phyloP scores from a whole-genome alignment of 495 filamentous ascomycete species.

The Tricharina praecox region DNA sequence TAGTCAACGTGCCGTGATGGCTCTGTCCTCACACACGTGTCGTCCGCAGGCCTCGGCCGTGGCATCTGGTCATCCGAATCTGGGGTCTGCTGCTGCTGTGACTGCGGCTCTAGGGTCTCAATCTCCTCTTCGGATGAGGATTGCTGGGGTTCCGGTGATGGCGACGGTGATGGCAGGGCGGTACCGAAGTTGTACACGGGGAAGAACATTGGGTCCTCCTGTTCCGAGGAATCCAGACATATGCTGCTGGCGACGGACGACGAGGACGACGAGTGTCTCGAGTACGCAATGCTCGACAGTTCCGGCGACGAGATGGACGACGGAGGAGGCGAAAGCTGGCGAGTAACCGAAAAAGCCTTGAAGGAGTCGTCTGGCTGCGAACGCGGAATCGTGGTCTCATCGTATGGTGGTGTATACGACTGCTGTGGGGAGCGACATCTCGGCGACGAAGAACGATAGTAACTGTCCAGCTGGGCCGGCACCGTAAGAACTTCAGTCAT shows the following conservation, averaged over 20 bases:
- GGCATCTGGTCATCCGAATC: too few species aligned
- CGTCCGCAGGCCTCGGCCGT: slow-evolving; percentile 45
- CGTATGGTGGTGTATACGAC: slow-evolving; percentile 16
- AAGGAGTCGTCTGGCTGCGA: slow-evolving; percentile 14
- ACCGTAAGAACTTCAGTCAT: slow-evolving; percentile 24
- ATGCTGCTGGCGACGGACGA: slow-evolving; percentile 24
- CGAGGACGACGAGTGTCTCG: slow-evolving; percentile 15
- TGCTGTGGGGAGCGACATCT: slow-evolving; percentile 22
- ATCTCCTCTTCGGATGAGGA: neutral
- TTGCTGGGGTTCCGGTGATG: neutral
- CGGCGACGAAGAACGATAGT: slow-evolving; percentile 19
- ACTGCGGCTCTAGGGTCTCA: too few species aligned
- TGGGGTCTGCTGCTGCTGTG: too few species aligned
- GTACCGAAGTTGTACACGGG: slow-evolving; percentile 22
- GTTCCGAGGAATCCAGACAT: slow-evolving; percentile 19
- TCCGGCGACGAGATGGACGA: slow-evolving; percentile 22
- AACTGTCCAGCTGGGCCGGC: slow-evolving; percentile 21
- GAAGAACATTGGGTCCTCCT: slow-evolving; percentile 22
- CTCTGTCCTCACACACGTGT: slow-evolving; percentile 56
- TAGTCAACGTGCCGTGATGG: slow-evolving; percentile 93
- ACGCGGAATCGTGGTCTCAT: slow-evolving; percentile 13
- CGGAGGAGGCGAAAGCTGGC: slow-evolving; percentile 16
- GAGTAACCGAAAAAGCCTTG: slow-evolving; percentile 2
- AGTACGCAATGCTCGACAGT: slow-evolving; percentile 21
- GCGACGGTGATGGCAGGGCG: neutral